These are phyloP conservation scores for Chenopodium berlandieri DNA, from an alignment of 148 eudicot species.

Conservation along the genomic window DNA sequence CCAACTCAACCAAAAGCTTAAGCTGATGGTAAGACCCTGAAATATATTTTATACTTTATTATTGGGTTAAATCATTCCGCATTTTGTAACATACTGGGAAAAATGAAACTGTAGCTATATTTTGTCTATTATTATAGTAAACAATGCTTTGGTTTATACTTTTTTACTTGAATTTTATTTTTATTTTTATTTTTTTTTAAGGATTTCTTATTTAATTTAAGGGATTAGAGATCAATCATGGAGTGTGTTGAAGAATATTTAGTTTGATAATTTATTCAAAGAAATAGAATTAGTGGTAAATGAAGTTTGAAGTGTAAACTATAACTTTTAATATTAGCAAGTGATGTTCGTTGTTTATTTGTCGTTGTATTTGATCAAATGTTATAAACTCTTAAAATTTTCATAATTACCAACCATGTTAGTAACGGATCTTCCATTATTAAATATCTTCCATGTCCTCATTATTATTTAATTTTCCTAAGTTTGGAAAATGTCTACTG, in stretches of 20 bases:
- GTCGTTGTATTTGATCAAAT: not conserved
- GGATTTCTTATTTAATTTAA: not conserved
- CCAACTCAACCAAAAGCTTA: no score
- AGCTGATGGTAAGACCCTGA: no score
- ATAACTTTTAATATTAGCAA: not conserved
- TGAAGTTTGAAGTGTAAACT: not conserved
- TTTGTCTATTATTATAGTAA: constrained; percentile 19
- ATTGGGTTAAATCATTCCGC: constrained; percentile 12
- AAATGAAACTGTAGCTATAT: not conserved
- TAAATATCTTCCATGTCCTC: not conserved
- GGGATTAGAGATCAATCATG: not conserved
- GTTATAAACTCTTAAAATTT: not conserved
- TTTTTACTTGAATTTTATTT: not conserved
- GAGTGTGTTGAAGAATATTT: not conserved
- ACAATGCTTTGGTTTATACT: not conserved
- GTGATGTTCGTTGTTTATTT: not conserved
- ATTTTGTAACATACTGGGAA: constrained; percentile 25
- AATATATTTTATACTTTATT: no score
- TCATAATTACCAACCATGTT: constrained; percentile 18
- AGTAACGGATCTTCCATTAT: not conserved
- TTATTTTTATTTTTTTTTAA: not conserved
- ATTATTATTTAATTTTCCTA: not conserved
- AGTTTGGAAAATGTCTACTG: not conserved
- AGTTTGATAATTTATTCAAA: not conserved
- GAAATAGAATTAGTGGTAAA: not conserved